These are phyloP conservation scores for Aureobasidium sp. DNA, from an alignment of 2,329 filamentous ascomycete genomes.

Conservation along the genomic window DNA sequence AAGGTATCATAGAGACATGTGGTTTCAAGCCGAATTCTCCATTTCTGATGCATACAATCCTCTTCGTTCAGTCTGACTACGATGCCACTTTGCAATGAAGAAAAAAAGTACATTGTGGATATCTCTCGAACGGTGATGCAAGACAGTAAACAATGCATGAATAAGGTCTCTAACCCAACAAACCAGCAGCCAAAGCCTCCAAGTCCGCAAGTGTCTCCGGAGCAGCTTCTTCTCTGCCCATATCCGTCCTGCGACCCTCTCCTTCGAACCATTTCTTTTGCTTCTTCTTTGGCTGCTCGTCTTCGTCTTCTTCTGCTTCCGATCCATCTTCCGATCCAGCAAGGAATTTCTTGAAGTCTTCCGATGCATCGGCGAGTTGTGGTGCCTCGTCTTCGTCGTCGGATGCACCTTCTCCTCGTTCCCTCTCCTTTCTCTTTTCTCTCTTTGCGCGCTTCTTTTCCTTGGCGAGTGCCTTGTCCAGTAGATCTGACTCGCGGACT, in stretches of 20 bases:
- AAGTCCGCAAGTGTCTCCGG: conserved; percentile 74
- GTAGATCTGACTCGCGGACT: conserved; percentile 67
- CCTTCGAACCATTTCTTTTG: conserved; percentile 74
- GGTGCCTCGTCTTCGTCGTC: conserved; percentile 24
- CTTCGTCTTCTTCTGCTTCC: conserved; percentile 39
- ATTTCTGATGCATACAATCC: neutral
- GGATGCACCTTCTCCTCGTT: conserved; percentile 32
- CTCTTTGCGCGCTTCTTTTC: conserved; percentile 71
- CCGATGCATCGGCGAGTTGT: neutral
- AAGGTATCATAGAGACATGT: neutral
- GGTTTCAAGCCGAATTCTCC: neutral
- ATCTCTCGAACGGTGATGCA: neutral
- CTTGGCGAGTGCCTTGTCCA: conserved; percentile 75
- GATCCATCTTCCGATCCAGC: conserved; percentile 27
- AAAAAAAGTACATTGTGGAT: neutral
- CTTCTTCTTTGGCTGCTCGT: conserved; percentile 51
- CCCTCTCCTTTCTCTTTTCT: conserved; percentile 64
- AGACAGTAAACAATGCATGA: neutral
- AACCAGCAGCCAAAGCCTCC: conserved; percentile 66
- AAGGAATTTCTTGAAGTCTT: conserved; percentile 18
- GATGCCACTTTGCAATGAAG: neutral
- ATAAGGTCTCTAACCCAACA: conserved; percentile 40
- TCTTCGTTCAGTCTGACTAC: neutral
- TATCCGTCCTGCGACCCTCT: conserved; percentile 43
- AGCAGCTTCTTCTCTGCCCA: conserved; percentile 52